Evolutionary conservation across 345 rosid genomes (phyloP), one percentile per base, ranked within the genome.

Genomic region (Heritiera fomes): DNA sequence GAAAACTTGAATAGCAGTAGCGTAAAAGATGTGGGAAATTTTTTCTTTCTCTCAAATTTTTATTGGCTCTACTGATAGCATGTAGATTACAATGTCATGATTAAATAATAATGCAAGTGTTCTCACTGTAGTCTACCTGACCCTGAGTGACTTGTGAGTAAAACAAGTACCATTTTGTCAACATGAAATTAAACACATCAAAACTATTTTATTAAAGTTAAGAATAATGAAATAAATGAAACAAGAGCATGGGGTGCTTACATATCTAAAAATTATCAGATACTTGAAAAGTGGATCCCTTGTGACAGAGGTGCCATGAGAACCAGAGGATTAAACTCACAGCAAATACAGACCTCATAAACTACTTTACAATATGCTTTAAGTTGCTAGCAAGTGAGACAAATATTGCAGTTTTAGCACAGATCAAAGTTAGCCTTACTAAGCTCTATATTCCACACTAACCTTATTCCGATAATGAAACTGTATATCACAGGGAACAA

Each of bases 391-490:
- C 41, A 9, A 20, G 15, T 32, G 23, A 66, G 8, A 13, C 23
- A 72, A 71, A 9, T 34, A 56, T 23, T 20, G 30, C 47, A 30
- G 20, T 52, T 15, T n/a, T 49, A 17, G 43, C 58, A 74, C 40
- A 63, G 1, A 59, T 14, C 40, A 56, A 30, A 52, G 11, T 58
- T 4, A 28, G 34, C 73, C 49, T 41, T 71, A 18, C 23, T 10
- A 61, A 62, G 18, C 78, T 62, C 59, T 64, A 76, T 52, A 8
- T 64, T 34, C 1, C 40, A 61, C 17, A 75, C 87, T 78, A 59
- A 95, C 98, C 94, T 95, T 95, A 82, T 95, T 95, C 71, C 99
- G 87, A 73, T 95, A 95, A 83, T 90, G 82, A 75, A 92, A 95
- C 45, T 92, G 98, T 71, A 90, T 78, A 78, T 89, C 90, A 77